phyloP scores from a whole-genome alignment of 805 yeast genomes.

The Candida jianshihensis region DNA sequence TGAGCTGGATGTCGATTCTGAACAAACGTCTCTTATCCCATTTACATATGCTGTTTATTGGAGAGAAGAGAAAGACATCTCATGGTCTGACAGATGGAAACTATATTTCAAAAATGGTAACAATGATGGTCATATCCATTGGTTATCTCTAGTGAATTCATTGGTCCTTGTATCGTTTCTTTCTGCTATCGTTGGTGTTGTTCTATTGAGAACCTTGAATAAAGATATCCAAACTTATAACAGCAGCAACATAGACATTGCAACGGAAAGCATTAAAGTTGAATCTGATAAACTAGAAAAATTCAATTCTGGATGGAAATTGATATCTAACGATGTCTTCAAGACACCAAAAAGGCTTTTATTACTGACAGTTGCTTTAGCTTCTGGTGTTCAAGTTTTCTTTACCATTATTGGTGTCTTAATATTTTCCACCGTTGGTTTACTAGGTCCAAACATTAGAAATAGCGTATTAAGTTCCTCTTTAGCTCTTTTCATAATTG shows the following conservation, averaged over 20 bases:
- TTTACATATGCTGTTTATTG: conserved; percentile 84
- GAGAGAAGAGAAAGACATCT: conserved; percentile 69
- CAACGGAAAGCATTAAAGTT: conserved; percentile 17
- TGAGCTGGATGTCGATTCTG: conserved; percentile 39
- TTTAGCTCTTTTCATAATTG: conserved; percentile 50
- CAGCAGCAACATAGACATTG: conserved; percentile 16
- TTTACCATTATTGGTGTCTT: conserved; percentile 60
- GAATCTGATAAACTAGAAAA: conserved; percentile 22
- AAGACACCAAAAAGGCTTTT: conserved; percentile 42
- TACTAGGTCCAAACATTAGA: conserved; percentile 57
- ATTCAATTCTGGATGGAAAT: conserved; percentile 43
- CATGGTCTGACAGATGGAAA: conserved; percentile 69
- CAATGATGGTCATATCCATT: conserved; percentile 51
- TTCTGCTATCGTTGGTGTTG: conserved; percentile 57
- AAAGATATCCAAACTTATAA: conserved; percentile 38
- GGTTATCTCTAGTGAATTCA: conserved; percentile 73
- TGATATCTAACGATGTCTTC: conserved; percentile 46
- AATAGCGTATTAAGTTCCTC: conserved; percentile 63
- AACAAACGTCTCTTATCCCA: conserved; percentile 45
- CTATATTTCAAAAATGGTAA: conserved; percentile 54
- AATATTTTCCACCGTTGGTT: conserved; percentile 47
- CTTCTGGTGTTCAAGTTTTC: conserved; percentile 70
- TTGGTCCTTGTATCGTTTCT: conserved; percentile 55
- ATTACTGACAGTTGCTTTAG: conserved; percentile 48
- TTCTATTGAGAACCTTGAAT: conserved; percentile 49